These are phyloP conservation scores for Lenzites betulinus DNA, from an alignment of 768 basidiomycete species.

Conservation along the genomic window DNA sequence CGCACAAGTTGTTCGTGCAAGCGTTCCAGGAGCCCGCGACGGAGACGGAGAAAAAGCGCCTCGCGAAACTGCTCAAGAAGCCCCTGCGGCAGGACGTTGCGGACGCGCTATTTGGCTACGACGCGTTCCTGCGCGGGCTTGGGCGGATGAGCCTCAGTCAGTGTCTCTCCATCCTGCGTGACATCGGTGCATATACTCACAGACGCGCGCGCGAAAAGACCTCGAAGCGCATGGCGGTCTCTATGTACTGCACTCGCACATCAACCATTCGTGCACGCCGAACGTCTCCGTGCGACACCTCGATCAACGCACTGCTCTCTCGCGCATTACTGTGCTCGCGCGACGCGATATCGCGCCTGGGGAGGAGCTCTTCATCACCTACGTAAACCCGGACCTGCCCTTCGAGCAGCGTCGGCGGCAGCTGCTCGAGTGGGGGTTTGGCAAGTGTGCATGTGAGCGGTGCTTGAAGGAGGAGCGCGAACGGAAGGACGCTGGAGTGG, in stretches of 20 bases:
- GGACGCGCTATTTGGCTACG: constrained; percentile 70
- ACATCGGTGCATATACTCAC: not conserved
- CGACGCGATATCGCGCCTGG: constrained; percentile 61
- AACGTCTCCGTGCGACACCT: constrained; percentile 80
- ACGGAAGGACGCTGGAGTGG: constrained; percentile 15
- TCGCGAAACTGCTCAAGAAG: constrained; percentile 56
- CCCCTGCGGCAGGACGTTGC: constrained; percentile 49
- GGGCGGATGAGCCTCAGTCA: constrained; percentile 82
- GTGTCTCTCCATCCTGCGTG: constrained; percentile 33
- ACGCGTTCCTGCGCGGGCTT: constrained; percentile 69
- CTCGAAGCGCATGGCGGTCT: constrained; percentile 86
- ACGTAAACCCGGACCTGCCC: constrained; percentile 67
- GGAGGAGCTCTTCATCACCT: constrained; percentile 77
- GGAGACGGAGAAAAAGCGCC: constrained; percentile 54
- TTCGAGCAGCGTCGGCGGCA: constrained; percentile 49
- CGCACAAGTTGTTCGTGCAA: constrained; percentile 54
- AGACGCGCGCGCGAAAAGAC: constrained; percentile 38
- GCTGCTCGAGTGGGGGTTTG: constrained; percentile 77
- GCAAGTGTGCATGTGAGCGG: constrained; percentile 62
- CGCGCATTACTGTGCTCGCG: constrained; percentile 77
- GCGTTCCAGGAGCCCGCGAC: constrained; percentile 64
- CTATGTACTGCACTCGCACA: constrained; percentile 81
- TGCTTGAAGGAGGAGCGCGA: constrained; percentile 59
- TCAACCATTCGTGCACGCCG: constrained; percentile 85
- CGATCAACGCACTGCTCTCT: constrained; percentile 65